Percentiles rank a stretch among this genome's conserved stretches.
phyloP scores from a whole-genome alignment of 2,329 filamentous ascomycete genomes.

The Calonectria honghensis region DNA sequence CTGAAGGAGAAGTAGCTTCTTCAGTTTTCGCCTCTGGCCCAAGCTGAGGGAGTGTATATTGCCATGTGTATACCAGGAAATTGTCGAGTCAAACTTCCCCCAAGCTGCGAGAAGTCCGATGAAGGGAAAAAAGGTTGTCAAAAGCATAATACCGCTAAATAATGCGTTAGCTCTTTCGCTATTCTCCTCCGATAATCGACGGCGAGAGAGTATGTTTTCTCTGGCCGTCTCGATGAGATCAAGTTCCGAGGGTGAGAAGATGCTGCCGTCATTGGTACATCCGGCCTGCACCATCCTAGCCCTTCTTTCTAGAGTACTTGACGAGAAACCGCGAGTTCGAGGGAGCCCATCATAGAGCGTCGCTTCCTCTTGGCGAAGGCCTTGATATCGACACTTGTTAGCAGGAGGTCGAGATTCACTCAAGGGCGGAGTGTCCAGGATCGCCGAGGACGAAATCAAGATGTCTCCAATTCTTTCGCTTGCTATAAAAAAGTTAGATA shows the following conservation, averaged over 20 bases:
- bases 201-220: constrained; percentile 56
- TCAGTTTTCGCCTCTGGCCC: constrained; percentile 57
- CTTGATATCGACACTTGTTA: constrained; percentile 42
- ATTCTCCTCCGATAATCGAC: constrained; percentile 53
- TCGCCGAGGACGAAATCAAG: constrained; percentile 52
- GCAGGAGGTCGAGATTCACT: constrained; percentile 35
- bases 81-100: constrained; percentile 66
- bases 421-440: constrained; percentile 47
- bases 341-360: constrained; percentile 41
- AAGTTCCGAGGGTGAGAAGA: constrained; percentile 56
- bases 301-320: constrained; percentile 47
- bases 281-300: constrained; percentile 32
- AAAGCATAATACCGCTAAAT: constrained; percentile 62
- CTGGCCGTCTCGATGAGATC: constrained; percentile 58
- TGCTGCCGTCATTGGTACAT: constrained; percentile 42
- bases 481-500: constrained; percentile 43
- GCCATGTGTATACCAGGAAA: constrained; percentile 70
- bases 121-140: constrained; percentile 68
- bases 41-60: constrained; percentile 63
- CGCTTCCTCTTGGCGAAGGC: constrained; percentile 33
- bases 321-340: constrained; percentile 52
- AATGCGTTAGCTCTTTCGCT: constrained; percentile 59
- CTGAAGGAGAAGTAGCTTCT: constrained; percentile 62
- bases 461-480: constrained; percentile 50
- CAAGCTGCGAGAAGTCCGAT: constrained; percentile 66